Base-by-base conservation (phyloP, 768 basidiomycete species). In the Pleurotus platypus region DNA sequence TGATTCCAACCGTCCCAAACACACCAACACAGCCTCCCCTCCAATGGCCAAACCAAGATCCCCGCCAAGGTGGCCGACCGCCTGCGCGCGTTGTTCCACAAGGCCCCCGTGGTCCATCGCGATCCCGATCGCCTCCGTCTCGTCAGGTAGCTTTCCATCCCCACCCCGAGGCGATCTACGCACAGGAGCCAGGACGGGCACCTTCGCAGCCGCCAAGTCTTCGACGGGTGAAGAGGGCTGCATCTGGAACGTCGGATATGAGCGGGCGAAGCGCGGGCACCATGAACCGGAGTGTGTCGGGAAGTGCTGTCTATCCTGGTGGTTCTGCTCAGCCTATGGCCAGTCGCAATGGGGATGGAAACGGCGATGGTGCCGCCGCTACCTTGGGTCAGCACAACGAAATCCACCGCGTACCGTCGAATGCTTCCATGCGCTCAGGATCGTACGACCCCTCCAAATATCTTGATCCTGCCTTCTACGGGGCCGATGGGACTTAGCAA, bases 391-490 rank as follows among this genome's bases (percentile, higher is more conserved):
- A 35, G n/a, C 38, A 49, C 45, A 42, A 56, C 18, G 26, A 12
- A 11, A 6, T 60, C 22, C 59, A 62, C 16, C 69, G 68, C 13
- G 53, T 57, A 6, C 54, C 62, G 37, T 74, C 74, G 7, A 46
- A 74, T 46, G 67, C 63, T 37, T 70, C 72, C 13, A 57, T 47
- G 20, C 62, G 62, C 6, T 69, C 70, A 48, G 59, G 59, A 15
- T 64, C 56, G 49, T 75, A 61, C 55, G 63, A 72, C 43, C 69
- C 68, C 1, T 11, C 57, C 3, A 67, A 50, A 13, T 75, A 75
- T 57, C 60, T 67, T 16, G 74, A 75, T 57, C 73, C 72, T 6
- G 72, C 72, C 15, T 69, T 48, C 27, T 58, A 51, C n/a, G 42
- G 42, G 15, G n/a, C 42, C 15, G 42, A 43, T 2, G 30, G 30